Conservation (phyloP, 306 rosid genomes). For the Cotoneaster glaucophyllus region DNA sequence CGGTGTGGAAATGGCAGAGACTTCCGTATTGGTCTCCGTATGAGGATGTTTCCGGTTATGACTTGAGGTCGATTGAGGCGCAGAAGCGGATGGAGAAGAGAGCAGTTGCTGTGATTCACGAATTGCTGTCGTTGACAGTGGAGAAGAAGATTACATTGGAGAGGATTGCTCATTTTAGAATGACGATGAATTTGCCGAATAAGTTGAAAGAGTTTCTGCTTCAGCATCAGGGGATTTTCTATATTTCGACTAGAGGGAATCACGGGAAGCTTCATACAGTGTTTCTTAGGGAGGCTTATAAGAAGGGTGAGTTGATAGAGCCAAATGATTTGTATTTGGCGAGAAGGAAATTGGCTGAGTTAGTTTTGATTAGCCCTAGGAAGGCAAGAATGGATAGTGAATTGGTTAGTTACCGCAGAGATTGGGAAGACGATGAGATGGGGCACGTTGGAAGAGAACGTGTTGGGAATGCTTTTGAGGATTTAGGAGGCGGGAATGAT, state of each 20-base stretch:
- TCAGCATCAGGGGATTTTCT: conserved; percentile 89
- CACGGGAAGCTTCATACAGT: conserved; percentile 92
- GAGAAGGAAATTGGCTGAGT: conserved; percentile 62
- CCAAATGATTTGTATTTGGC: conserved; percentile 79
- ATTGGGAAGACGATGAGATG: conserved; percentile 49
- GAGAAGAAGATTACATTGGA: conserved; percentile 88
- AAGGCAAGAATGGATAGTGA: conserved; percentile 62
- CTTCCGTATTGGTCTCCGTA: conserved; percentile 88
- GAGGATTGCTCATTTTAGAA: conserved; percentile 80
- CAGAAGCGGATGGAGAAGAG: conserved; percentile 87
- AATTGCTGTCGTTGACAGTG: conserved; percentile 61
- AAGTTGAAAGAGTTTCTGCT: conserved; percentile 85
- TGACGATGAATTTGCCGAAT: conserved; percentile 67
- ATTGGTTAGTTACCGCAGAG: conserved; percentile 53
- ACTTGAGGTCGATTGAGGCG: conserved; percentile 81
- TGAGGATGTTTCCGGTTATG: conserved; percentile 70
- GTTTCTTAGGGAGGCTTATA: conserved; percentile 77
- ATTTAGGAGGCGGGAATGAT: conserved; percentile 21
- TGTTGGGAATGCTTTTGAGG: conserved; percentile 34
- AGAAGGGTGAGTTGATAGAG: conserved; percentile 66
- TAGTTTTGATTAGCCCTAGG: conserved; percentile 68
- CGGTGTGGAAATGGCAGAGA: conserved; percentile 92
- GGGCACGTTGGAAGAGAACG: conserved; percentile 30
- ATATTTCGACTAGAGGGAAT: conserved; percentile 80
- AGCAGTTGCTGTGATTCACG: conserved; percentile 76